phyloP scores from a whole-genome alignment of 2,329 filamentous ascomycete genomes.

The Kalaharituber pfeilii region DNA sequence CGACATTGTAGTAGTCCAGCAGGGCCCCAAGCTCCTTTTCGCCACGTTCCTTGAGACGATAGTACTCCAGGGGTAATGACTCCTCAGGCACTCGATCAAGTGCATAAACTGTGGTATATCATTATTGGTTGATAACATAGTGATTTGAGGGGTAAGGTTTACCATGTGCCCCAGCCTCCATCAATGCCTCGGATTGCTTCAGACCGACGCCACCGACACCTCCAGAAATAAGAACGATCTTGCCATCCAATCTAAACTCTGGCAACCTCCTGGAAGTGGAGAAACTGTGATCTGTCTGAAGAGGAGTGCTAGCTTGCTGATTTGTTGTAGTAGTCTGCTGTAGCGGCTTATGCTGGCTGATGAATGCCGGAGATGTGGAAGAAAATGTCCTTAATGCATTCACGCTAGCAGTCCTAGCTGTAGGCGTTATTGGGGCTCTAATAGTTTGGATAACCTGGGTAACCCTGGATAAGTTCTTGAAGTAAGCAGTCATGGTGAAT shows the following conservation, averaged over 20 bases:
- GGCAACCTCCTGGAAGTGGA: constrained; percentile 32
- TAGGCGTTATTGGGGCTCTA: background rate
- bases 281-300: background rate
- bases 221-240: constrained; percentile 53
- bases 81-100: constrained; percentile 34
- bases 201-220: constrained; percentile 57
- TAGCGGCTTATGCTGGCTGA: background rate
- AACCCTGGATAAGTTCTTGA: no score
- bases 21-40: constrained; percentile 46
- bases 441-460: background rate
- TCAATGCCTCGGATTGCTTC: constrained; percentile 51
- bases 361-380: background rate
- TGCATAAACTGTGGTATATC: constrained; percentile 41
- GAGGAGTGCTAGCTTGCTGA: background rate
- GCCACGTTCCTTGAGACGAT: constrained; percentile 45
- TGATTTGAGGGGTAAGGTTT: constrained; percentile 11
- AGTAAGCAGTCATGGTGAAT: no score
- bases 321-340: background rate
- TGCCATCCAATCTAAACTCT: constrained; percentile 59
- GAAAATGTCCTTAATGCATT: background rate
- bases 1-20: constrained; percentile 58
- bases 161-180: constrained; percentile 58
- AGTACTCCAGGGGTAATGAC: constrained; percentile 38
- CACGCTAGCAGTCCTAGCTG: background rate
- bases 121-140: constrained; percentile 3